phyloP scores from a whole-genome alignment of 2,329 filamentous ascomycete species.

The Colletotrichum chrysophilum region DNA sequence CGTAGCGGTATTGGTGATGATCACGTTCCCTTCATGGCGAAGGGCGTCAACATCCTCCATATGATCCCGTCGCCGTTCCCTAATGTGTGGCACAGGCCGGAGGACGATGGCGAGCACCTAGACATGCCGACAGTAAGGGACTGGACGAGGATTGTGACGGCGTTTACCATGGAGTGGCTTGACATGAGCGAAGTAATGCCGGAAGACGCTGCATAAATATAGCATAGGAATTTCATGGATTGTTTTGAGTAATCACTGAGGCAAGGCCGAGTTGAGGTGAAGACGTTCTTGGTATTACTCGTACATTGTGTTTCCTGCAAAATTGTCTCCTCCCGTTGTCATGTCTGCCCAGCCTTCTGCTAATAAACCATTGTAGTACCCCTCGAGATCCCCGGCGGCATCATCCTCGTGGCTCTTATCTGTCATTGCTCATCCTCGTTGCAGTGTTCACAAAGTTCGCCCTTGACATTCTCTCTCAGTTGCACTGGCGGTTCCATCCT shows the following conservation, averaged over 20 bases:
- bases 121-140: conserved; percentile 76
- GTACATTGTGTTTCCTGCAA: background rate
- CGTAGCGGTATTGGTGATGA: conserved; percentile 66
- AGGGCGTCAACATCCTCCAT: conserved; percentile 78
- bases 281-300: background rate
- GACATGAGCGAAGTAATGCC: conserved; percentile 60
- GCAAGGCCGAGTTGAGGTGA: background rate
- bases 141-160: conserved; percentile 76
- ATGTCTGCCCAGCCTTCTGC: background rate
- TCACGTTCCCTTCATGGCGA: conserved; percentile 76
- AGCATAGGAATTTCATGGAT: background rate
- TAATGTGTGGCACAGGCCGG: conserved; percentile 72
- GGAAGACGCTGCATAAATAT: background rate
- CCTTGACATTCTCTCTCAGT: background rate
- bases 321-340: background rate
- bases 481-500: background rate
- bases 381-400: background rate
- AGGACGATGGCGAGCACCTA: conserved; percentile 76
- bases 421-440: background rate
- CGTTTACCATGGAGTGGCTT: conserved; percentile 81
- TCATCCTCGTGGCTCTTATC: background rate
- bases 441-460: background rate
- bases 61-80: conserved; percentile 78
- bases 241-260: background rate
- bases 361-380: background rate